Conservation (phyloP, 108 stramenopile genomes). For the Skeletonema marinoi region DNA sequence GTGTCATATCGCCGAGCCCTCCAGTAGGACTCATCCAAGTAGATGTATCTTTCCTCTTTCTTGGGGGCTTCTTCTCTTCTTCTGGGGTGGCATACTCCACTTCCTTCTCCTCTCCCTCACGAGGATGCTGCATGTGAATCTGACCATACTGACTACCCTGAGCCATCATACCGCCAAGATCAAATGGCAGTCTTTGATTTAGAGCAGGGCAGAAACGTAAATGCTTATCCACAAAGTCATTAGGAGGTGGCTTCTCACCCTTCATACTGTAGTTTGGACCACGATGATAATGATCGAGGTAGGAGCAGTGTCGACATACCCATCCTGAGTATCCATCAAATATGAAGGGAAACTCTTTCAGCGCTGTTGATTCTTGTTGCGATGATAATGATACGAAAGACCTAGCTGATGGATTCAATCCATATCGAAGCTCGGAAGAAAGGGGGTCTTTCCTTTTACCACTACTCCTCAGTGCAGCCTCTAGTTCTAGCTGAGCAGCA, state of each 20-base stretch:
- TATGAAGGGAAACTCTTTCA: constrained; percentile 46
- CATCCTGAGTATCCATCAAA: constrained; percentile 47
- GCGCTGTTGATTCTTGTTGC: neutral
- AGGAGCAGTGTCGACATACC: constrained; percentile 45
- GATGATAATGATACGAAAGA: neutral
- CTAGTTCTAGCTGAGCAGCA: neutral
- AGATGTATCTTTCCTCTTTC: neutral
- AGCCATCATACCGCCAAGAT: neutral
- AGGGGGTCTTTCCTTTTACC: neutral
- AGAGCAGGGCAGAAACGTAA: constrained; percentile 39
- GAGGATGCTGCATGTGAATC: neutral
- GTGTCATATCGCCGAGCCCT: neutral
- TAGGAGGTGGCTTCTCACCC: constrained; percentile 29
- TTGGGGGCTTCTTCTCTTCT: neutral
- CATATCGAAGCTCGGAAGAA: neutral
- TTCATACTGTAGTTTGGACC: constrained; percentile 45
- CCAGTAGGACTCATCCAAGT: neutral
- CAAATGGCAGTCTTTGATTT: neutral
- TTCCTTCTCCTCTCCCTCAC: neutral
- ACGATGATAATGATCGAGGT: constrained; percentile 38
- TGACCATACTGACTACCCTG: neutral
- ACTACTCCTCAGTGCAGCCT: neutral
- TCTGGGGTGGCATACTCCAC: neutral
- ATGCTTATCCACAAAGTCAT: constrained; percentile 42
- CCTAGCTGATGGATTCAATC: neutral